These are phyloP conservation scores for Caloboletus firmus DNA, from an alignment of 1,284 basidiomycete genomes.

Conservation along the genomic window DNA sequence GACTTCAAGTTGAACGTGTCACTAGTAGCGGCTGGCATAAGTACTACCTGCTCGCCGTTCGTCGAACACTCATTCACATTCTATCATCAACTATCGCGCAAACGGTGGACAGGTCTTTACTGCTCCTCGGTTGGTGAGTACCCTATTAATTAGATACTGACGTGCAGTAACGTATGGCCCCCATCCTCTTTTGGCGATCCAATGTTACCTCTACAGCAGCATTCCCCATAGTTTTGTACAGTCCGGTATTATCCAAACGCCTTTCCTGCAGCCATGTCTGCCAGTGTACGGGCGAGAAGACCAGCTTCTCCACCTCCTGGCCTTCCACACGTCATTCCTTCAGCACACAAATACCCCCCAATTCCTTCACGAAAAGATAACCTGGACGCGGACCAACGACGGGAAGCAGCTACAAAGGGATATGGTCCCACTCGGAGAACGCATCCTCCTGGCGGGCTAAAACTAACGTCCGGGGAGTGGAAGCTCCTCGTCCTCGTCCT, in stretches of 20 bases:
- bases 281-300: constrained; percentile 58
- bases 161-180: neutral
- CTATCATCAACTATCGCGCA: constrained; percentile 3
- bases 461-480: constrained; percentile 68
- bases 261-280: constrained; percentile 42
- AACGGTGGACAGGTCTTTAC: neutral
- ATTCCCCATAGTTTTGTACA: constrained; percentile 19
- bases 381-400: constrained; percentile 70
- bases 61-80: constrained; percentile 2
- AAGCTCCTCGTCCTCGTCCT: constrained; percentile 66
- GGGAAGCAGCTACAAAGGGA: constrained; percentile 67
- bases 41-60: neutral
- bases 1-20: neutral
- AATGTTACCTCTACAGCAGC: neutral
- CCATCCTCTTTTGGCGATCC: neutral
- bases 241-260: constrained; percentile 19
- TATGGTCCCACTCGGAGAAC: constrained; percentile 52
- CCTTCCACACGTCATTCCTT: constrained; percentile 38
- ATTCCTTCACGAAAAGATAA: constrained; percentile 53
- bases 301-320: constrained; percentile 64
- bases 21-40: no score
- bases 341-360: constrained; percentile 56
- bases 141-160: neutral
- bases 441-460: constrained; percentile 62
- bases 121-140: neutral